Percentiles rank a stretch among this genome's conserved stretches.
Evolutionary conservation across 345 rosid genomes (phyloP).

Genomic region (Linum lewisii): DNA sequence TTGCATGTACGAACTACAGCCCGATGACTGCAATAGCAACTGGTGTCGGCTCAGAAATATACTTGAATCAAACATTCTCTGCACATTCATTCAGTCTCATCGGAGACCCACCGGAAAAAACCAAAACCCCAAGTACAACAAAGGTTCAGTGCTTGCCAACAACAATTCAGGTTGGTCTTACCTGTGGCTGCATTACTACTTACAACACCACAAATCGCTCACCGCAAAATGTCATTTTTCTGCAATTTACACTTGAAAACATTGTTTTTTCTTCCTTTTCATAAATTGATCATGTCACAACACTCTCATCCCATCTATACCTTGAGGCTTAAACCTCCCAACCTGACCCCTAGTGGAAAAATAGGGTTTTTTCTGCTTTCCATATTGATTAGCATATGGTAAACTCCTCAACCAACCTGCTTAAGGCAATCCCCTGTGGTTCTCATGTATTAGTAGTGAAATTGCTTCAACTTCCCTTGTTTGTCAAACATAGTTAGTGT

Average conservation of each 20-base stretch:
- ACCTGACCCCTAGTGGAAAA: neutral
- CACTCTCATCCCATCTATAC: neutral
- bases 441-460: neutral
- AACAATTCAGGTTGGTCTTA: neutral
- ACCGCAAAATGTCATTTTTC: neutral
- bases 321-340: neutral
- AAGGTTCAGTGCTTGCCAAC: neutral
- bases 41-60: too few species aligned
- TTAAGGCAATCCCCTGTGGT: neutral
- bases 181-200: neutral
- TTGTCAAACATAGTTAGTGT: conserved; percentile 5
- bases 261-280: neutral
- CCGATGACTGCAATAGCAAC: too few species aligned
- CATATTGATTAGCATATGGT: neutral
- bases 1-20: too few species aligned
- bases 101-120: neutral
- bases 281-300: too few species aligned
- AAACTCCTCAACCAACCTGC: neutral
- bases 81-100: neutral
- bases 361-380: neutral
- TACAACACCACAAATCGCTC: neutral
- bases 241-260: neutral
- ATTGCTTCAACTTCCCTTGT: too few species aligned
- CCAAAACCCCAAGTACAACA: neutral
- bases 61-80: too few species aligned